Base-by-base conservation (phyloP, 306 rosid genomes). In the Fragaria ananassa region DNA sequence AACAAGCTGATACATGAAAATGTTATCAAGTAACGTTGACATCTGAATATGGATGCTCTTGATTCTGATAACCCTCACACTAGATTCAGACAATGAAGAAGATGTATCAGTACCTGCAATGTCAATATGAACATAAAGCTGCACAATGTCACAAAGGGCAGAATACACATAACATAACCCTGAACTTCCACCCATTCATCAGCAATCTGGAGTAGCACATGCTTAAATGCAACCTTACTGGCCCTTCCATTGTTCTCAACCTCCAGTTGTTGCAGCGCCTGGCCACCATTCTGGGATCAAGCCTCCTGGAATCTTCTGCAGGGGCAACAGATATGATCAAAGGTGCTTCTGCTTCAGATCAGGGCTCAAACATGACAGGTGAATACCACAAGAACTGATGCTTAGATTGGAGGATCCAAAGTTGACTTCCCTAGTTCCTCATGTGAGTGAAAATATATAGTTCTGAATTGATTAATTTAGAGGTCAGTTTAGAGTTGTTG, bases 331-430 rank as follows among this genome's bases (percentile, higher is more conserved):
- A 51, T 81, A 81, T 51, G n/a, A 19, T 37, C 85, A 83, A 13
- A 34, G 79, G 88, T 50, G 71, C 83, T 12, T 85, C 88, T 18
- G 81, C 68, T 56, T 34, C 81, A 1, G 85, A 83, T 41, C 88
- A 85, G 39, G 88, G 88, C 41, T 81, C 85, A n/a, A 85, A 81
- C 78, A 80, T 75, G 85, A 81, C 81, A 79, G 85, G 88, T 14
- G 85, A 83, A 74, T 78, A 66, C 68, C 88, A 85, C 27, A 85
- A 78, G 74, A 81, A 12, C 14, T 11, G 39, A 45, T 10, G 49
- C 49, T 45, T 45, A 12, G 5, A 11, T 45, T 0, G 2, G 50
- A 45, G 50, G 47, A 44, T 44, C 47, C 10, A 9, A 10, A 44
- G 3, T 44, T 44, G 47, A 44, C 14, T 44, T 10, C 10, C 47